Evolutionary conservation across 352 stramenopile species (phyloP), one percentile per base, ranked within the genome.

Genomic region (Peronosclerospora sorghi): DNA sequence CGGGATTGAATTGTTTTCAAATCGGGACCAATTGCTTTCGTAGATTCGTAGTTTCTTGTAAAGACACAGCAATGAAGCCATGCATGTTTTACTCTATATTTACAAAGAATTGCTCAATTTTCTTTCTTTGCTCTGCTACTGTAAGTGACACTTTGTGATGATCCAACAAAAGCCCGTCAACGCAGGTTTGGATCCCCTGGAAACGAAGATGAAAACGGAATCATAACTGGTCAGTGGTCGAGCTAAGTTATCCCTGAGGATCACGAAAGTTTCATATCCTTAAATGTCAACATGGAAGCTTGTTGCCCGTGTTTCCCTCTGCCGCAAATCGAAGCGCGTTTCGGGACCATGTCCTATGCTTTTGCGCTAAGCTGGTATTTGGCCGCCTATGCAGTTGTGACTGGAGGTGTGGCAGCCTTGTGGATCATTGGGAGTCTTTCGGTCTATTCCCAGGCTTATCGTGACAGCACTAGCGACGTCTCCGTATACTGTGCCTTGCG

Each of bases 281-380:
- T 49, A 17, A 56, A 63, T 20, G 48, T 52, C 20, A 60, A 44
- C 45, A 26, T 59, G 21, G 59, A 64, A 32, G 45, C 40, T 13
- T 66, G 56, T 17, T 70, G 51, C 13, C 52, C 44, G 26, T 70
- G 56, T 39, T 41, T 61, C 21, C 56, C 57, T 8, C 46, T 66
- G 48, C 48, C 56, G 17, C 52, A 66, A 30, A 47, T 70, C 36
- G 56, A 70, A 29, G 35, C 48, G 12, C 56, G 52, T 10, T 41
- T 61, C 12, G 60, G 60, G 2, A 21, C 58, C 14, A 40, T 45
- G 28, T 61, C 56, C n/a, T 70, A 54, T 41, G 20, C 14, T 4
- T 39, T 15, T 10, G 45, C 60, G 9, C 26, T 70, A 30, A 54
- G 18, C 30, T 55, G 34, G 41, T 60, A 64, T 19, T 14, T 35